Percentiles rank a stretch among this genome's conserved stretches.
Evolutionary conservation across 371 early-diverging fungal species (phyloP).

Genomic region (Smittium culicis): DNA sequence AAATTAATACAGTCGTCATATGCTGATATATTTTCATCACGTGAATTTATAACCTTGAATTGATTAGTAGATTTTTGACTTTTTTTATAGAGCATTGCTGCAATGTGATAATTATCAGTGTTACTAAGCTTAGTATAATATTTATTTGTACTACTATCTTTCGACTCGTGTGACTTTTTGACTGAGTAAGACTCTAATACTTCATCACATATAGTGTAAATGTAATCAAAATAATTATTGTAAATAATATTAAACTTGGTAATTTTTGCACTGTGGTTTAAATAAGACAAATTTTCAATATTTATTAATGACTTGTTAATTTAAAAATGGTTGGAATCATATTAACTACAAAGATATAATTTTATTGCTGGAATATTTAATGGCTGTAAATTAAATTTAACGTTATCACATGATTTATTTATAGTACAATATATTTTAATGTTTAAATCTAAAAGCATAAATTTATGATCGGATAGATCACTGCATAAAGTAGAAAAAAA

Average conservation of each 20-base stretch:
- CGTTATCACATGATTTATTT: neutral
- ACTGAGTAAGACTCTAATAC: neutral
- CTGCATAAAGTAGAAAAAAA: neutral
- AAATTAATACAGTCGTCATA: neutral
- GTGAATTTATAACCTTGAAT: neutral
- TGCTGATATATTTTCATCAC: neutral
- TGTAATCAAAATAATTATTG: neutral
- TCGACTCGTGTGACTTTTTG: neutral
- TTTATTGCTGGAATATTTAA: neutral
- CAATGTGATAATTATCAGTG: neutral
- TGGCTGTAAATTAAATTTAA: neutral
- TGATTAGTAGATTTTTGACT: neutral
- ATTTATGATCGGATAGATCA: neutral
- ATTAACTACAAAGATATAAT: neutral
- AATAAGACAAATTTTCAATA: neutral
- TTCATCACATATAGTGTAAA: neutral
- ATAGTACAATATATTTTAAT: neutral
- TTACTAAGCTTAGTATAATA: neutral
- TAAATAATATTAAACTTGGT: neutral
- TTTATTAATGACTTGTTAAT: neutral
- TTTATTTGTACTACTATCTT: neutral
- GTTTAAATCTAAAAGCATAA: neutral
- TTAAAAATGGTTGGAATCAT: neutral
- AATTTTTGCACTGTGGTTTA: neutral
- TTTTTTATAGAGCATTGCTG: neutral